Base-by-base conservation (phyloP, 441 rosid species). In the Mallotus japonicus region DNA sequence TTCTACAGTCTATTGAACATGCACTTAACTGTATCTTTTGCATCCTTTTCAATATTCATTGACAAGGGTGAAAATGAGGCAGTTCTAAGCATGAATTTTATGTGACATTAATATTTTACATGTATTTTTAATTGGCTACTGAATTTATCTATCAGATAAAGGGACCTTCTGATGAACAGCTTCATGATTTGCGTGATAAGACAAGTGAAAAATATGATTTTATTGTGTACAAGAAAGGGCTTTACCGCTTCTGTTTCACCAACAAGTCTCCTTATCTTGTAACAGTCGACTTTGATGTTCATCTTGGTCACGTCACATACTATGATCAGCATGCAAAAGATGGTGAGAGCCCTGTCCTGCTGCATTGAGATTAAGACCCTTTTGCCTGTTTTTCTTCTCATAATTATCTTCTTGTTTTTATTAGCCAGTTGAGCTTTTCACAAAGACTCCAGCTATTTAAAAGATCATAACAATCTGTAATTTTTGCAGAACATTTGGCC, bases 211-310 rank as follows among this genome's bases (percentile, higher is more conserved):
- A 88, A 72, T 82, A 83, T 47, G 90, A 88, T 66, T 86, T 86
- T 55, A 78, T 79, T 49, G 86, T 82, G 58, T 81, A 64, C 67
- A 79, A 81, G 28, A 86, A 82, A 73, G 92, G 92, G 66, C 65
- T 85, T 12, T 81, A 88, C 62, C 86, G 72, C 2, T 88, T 88
- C 77, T 88, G 92, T 76, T 88, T 88, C 83, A 70, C 80, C 16
- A 88, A 86, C 81, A 85, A 78, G 75, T 88, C 92, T 54, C 90
- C 90, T 24, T 86, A 82, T 70, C 86, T 82, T 9, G 87, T 85
- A 83, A 85, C 86, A 3, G 15, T 88, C 0, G 92, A 88, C 69
- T 82, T 88, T 60, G 92, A 88, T 42, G 86, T 86, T 6, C 88
- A 83, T 42, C 86, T 81, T 59, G 84, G 82, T 54, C 90, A 86